Base-by-base conservation (phyloP, 2,329 filamentous ascomycete species). In the Aschersonia sp. region DNA sequence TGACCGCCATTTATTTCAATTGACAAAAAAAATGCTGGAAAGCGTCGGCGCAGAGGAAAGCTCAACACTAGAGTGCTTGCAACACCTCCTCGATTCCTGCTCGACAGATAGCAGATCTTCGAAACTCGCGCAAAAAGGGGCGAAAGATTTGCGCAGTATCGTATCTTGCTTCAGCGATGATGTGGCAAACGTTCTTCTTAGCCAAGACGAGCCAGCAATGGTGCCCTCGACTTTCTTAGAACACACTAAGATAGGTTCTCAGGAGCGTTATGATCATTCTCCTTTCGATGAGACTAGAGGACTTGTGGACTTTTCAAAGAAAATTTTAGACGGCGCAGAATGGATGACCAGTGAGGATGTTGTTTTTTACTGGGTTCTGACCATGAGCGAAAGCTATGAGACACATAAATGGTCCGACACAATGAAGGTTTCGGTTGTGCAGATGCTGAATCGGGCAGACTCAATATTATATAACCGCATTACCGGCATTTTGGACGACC, bases 181-280 rank as follows among this genome's bases (percentile, higher is more conserved):
- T n/a, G 66, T 66, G 6, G 73, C 73, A 0, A 71, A 68, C 50
- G 64, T 74, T 5, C 58, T 80, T 9, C 59, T 78, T 10, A 71
- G 65, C 51, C 77, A 77, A 52, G 72, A 72, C 48, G 72, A 76
- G 43, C 63, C 68, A 29, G 66, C 71, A 0, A 68, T 69, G 9
- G 62, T 76, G 32, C 75, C 75, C 7, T 77, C 73, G 1, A 77
- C 76, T 4, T 82, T 83, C 53, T 66, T 83, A 4, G 79, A 83
- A 53, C 76, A 82, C 54, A 73, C 77, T 1, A 81, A 80, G 52
- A 66, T 73, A 0, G 70, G 70, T 4, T 69, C 73, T 0, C 71
- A 76, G 54, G 70, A 73, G 45, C 63, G 69, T 29, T 62, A 63
- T 1, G 67, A 66, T n/a, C 67, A 65, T 3, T 64, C 70, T 0